Evolutionary conservation across 129 eudicot genomes (phyloP), one percentile per base, ranked within the genome.

Genomic region (Cynara cardunculus): DNA sequence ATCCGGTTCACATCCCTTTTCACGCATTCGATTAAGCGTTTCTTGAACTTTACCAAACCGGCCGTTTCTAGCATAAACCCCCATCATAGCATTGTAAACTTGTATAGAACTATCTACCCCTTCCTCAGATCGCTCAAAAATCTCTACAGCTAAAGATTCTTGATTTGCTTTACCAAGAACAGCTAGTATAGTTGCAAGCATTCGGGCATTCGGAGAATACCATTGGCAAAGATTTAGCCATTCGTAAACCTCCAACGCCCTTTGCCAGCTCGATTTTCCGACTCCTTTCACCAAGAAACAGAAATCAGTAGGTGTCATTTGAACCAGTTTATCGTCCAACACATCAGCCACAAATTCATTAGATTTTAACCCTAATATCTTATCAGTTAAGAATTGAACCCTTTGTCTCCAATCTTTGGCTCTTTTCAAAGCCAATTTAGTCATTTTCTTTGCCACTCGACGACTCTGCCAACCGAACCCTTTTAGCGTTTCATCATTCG

Each of bases 61-160:
- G 4, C 97, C 99, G 67, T 84, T 89, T 80, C 96, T 83, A 41
- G 98, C 98, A 76, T 92, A 96, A 35, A 96, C 99, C 31, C 99
- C 99, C 99, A 96, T 93, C 98, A 96, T 92, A 10, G 99, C 93
- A 80, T 96, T 96, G 74, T 91, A 93, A 8, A 96, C 99, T 69
- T 96, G 97, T 7, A 96, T 93, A 10, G 96, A 85, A 82, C 89
- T 76, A 11, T 89, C 92, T 35, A 76, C 87, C 44, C 80, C 83
- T 61, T 83, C 72, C 84, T 93, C 98, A 14, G 93, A 92, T 84
- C 98, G 76, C 9, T 74, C 80, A 25, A 90, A 96, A n/a, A 93
- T 91, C 89, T 96, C 99, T 69, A 85, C 89, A 18, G 99, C 99
- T 71, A 96, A 81, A 0, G 87, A 79, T 78, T 96, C 98, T 76